Percentiles rank a stretch among this genome's conserved stretches.
Conservation (phyloP, 176 grass and related monocot genomes). For the Calamus simplicifolius region DNA sequence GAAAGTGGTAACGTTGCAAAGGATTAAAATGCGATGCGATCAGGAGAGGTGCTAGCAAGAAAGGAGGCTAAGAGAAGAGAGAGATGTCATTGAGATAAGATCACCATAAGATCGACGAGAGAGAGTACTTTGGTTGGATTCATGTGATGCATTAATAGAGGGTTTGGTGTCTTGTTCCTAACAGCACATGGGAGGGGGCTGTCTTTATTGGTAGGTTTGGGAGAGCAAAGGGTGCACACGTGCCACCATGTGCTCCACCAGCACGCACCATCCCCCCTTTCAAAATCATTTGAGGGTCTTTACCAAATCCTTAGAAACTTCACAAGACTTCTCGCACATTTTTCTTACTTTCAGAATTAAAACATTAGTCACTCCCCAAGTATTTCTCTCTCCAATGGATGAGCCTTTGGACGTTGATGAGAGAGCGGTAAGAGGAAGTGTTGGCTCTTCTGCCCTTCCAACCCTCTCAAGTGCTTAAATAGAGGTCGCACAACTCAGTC, state of each 20-base stretch:
- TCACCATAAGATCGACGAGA: too few relatives aligned
- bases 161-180: slow-evolving; percentile 3
- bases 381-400: slow-evolving; percentile 2
- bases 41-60: neutral
- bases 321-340: neutral
- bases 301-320: neutral
- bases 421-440: neutral
- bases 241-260: slow-evolving; percentile 8
- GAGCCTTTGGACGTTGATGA: neutral
- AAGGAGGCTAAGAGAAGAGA: neutral
- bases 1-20: too few relatives aligned
- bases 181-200: slow-evolving; percentile 2
- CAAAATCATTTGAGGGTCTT: neutral
- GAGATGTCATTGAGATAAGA: neutral
- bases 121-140: neutral
- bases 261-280: neutral
- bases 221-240: neutral
- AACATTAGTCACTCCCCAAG: neutral
- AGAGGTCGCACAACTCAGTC: neutral
- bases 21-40: too few relatives aligned
- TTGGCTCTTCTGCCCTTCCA: slow-evolving; percentile 1
- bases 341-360: neutral
- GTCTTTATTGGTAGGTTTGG: neutral
- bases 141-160: slow-evolving; percentile 1
- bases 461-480: slow-evolving; percentile 3